These are phyloP conservation scores for Fagus crenata DNA, from an alignment of 306 rosid genomes.

Conservation along the genomic window DNA sequence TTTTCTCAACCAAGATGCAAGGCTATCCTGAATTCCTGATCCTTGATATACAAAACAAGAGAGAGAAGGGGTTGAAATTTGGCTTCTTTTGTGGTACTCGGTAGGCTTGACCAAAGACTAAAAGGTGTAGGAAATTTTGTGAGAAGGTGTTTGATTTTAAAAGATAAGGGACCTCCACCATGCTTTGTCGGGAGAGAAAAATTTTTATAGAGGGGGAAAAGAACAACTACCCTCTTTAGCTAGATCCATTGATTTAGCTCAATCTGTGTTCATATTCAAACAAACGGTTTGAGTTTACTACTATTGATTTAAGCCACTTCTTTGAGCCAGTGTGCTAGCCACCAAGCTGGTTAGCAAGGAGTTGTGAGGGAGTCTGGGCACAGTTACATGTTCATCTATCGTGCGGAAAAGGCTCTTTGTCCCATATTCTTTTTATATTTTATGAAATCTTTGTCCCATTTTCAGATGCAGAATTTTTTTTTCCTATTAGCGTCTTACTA, in stretches of 20 bases:
- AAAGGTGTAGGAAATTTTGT: slow-evolving; percentile 19
- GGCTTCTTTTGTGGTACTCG: slow-evolving; percentile 34
- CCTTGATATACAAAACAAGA: slow-evolving; percentile 27
- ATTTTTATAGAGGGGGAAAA: slow-evolving; percentile 15
- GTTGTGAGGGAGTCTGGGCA: no score
- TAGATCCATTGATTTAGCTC: slow-evolving; percentile 16
- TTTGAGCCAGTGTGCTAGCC: background rate
- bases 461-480: no score
- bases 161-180: slow-evolving; percentile 56
- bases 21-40: slow-evolving; percentile 10
- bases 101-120: slow-evolving; percentile 46
- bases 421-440: no score
- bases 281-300: background rate
- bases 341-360: no score
- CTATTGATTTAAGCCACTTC: background rate
- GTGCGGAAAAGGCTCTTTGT: no score
- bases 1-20: slow-evolving; percentile 15
- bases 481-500: no score
- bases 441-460: no score
- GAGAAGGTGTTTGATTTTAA: slow-evolving; percentile 39
- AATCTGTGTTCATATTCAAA: background rate
- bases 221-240: slow-evolving; percentile 31
- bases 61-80: slow-evolving; percentile 28
- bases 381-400: no score
- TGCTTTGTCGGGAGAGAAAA: slow-evolving; percentile 54